Evolutionary conservation across 495 filamentous ascomycete species (phyloP), one percentile per base, ranked within the genome.

Genomic region (Rusavskia elegans): DNA sequence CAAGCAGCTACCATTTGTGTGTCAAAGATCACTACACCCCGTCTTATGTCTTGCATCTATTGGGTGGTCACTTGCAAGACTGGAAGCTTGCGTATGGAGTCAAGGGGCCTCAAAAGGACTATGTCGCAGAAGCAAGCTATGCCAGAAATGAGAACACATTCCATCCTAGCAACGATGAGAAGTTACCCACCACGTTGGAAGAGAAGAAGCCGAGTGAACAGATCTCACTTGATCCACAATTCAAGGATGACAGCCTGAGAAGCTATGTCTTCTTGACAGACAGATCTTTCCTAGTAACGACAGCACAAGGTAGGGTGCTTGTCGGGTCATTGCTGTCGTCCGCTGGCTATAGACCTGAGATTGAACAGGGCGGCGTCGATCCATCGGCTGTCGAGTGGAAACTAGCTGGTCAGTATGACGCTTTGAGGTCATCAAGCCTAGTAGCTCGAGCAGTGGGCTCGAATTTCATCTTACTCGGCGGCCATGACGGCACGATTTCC

Each of bases 231-330:
- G 40, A 42, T 42, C 8, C 2, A 9, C 30, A 19, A 25, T 41
- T 45, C 23, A 67, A 61, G 51, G 51, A 72, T 45, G 75, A 82
- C 51, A 57, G 60, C 7, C 76, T 83, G 52, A 82, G 78, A 55
- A 64, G 73, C 32, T 90, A 86, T 57, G 71, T 69, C 10, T 88
- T 89, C 55, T 60, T 89, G 21, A 73, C 74, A 2, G 61, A 74
- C 1, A 64, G 73, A 40, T 64, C 64, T 16, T 61, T 92, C 19
- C 61, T 89, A 45, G 71, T 69, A 3, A 79, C 74, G 4, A 81
- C 82, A 2, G 71, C 67, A 13, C 70, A 66, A n/a, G 84, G 83
- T 3, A 68, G 74, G 23, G 53, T 90, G 3, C 70, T 84, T 27
- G 59, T 80, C 11, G 81, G 59, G 39, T 55, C 23, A 11, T 42